Base-by-base conservation (phyloP, 129 eudicot species). In the Lonicera japonica region DNA sequence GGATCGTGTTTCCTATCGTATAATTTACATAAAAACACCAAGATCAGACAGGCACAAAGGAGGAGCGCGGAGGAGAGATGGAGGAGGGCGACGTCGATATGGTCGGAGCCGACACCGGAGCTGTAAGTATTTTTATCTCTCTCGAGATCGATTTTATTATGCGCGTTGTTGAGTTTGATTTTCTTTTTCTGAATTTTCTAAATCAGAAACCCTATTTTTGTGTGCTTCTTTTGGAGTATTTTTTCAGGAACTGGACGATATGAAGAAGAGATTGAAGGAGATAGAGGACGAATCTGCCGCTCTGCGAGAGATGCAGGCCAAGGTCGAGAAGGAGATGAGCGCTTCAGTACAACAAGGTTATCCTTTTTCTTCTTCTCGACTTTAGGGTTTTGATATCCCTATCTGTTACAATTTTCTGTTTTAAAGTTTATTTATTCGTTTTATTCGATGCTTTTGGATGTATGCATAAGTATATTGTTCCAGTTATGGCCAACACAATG, bases 201-300 rank as follows among this genome's bases (percentile, higher is more conserved):
- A 20, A 13, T 5, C 23, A 19, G 16, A 54, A 75, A 75, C 71
- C 72, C 70, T 63, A 62, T 23, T 34, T 22, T 50, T 12, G 2
- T 29, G 36, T n/a, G n/a, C n/a, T n/a, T n/a, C n/a, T n/a, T 5
- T 60, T 12, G 50, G 36, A 29, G 36, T 29, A 29, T 6, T 29
- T 29, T 11, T 19, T 22, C 53, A 81, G 83, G 81, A 82, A 53
- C 56, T 77, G 59, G 87, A 77, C 50, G 83, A 74, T 13, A 77
- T 82, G 83, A 82, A 75, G 78, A 74, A 82, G 76, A 73, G 83
- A 53, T 48, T 77, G 66, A 77, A 82, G 70, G 83, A 82, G 73
- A 82, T 82, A 83, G 83, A 82, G 67, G 83, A 82, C 19, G 87
- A 82, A 56, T 82, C 87, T 3, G 80, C 83, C 12, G 83, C 87